Conservation (phyloP, 306 rosid genomes). For the Gleditsia sinensis region DNA sequence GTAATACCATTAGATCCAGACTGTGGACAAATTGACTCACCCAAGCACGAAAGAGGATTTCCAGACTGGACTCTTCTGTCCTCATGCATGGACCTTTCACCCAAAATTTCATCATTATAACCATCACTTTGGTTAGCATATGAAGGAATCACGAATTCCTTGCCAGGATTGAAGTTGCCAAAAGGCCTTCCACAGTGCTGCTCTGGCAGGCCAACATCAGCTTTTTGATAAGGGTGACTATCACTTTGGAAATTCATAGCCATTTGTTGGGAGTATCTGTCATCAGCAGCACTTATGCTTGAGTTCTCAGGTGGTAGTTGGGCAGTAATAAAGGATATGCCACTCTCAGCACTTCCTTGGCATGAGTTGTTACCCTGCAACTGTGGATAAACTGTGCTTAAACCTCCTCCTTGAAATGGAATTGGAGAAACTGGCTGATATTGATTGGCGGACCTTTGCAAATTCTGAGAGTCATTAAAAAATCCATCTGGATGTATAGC, state of each 20-base stretch:
- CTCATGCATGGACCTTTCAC: conserved; percentile 39
- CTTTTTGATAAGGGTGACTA: conserved; percentile 32
- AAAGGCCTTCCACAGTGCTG: conserved; percentile 38
- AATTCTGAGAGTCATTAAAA: conserved; percentile 44
- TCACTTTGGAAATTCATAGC: conserved; percentile 36
- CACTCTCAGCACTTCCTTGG: conserved; percentile 51
- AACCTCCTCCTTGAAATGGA: conserved; percentile 44
- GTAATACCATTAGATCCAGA: conserved; percentile 38
- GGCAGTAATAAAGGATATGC: conserved; percentile 43
- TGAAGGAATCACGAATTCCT: conserved; percentile 29
- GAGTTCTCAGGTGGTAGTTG: conserved; percentile 45
- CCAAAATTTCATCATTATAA: conserved; percentile 38
- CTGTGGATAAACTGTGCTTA: conserved; percentile 43
- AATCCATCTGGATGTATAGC: conserved; percentile 45
- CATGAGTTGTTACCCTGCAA: conserved; percentile 46
- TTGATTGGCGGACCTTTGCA: conserved; percentile 30
- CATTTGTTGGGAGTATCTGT: conserved; percentile 37
- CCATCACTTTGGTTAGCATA: conserved; percentile 38
- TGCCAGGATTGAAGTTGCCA: conserved; percentile 33
- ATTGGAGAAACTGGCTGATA: conserved; percentile 46
- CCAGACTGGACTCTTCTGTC: conserved; percentile 43
- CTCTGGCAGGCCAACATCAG: conserved; percentile 30
- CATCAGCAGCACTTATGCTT: conserved; percentile 25
- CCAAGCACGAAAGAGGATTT: conserved; percentile 42
- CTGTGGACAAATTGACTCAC: conserved; percentile 37